phyloP scores from a whole-genome alignment of 306 rosid species.

The Prunus campanulata region DNA sequence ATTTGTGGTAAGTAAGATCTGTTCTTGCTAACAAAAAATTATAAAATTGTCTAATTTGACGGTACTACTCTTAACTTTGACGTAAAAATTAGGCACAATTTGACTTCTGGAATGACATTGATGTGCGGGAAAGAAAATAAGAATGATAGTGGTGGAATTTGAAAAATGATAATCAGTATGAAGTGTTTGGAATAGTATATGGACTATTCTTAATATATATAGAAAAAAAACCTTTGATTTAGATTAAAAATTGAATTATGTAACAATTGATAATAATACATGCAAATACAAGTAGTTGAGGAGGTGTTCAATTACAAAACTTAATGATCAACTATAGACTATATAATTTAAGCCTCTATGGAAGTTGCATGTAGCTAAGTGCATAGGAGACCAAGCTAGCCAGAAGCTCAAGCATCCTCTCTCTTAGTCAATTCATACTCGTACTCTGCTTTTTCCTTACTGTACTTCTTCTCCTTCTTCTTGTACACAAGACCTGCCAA shows the following conservation, averaged over 20 bases:
- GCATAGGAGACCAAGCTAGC: neutral
- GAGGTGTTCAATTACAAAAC: neutral
- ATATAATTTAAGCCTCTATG: too few relatives aligned
- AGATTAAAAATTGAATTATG: too few relatives aligned
- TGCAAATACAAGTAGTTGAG: neutral
- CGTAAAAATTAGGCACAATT: too few relatives aligned
- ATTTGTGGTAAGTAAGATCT: neutral
- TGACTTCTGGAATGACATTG: too few relatives aligned
- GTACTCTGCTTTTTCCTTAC: neutral
- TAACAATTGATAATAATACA: neutral
- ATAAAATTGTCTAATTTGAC: too few relatives aligned
- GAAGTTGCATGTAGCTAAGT: neutral
- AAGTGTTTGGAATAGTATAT: too few relatives aligned
- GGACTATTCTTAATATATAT: too few relatives aligned
- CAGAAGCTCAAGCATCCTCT: neutral
- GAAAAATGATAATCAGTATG: too few relatives aligned
- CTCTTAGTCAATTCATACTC: constrained; percentile 12
- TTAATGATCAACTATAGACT: neutral
- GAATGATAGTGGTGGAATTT: too few relatives aligned
- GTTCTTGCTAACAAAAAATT: neutral
- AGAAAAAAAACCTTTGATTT: too few relatives aligned
- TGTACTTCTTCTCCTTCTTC: constrained; percentile 17
- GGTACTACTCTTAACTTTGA: too few relatives aligned
- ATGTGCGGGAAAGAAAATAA: too few relatives aligned
- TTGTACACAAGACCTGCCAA: constrained; percentile 32